Evolutionary conservation across 139 green algal species (phyloP), one percentile per base, ranked within the genome.

Genomic region (Picochlorum sp.): DNA sequence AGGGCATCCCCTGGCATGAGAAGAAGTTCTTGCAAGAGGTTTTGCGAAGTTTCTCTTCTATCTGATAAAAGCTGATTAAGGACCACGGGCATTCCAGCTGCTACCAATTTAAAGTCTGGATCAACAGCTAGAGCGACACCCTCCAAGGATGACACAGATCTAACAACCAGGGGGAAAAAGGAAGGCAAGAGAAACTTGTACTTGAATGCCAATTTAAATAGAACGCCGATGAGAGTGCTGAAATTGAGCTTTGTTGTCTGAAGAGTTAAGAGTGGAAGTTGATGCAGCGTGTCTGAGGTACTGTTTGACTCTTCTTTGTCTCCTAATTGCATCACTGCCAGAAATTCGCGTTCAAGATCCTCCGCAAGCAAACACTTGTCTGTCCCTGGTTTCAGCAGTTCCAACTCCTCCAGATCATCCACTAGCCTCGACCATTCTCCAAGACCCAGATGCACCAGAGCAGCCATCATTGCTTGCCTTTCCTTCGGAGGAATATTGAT

Each of bases 391-490:
- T 85, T 73, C 68, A 95, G 72, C 60, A 95, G 93, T 61, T 87
- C 71, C 16, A 96, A 73, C 22, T 67, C 73, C 71, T 95, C 91
- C 81, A 96, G 95, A 78, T 98, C 91, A 2, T 64, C 45, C 55
- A 87, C 90, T 88, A 98, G 94, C 24, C 81, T 32, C 43, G 57
- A 22, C 50, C 73, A 83, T 39, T 83, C 72, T 16, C 85, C 59
- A 67, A 97, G 94, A 37, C 96, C 91, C 25, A 97, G 75, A 78
- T 98, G 92, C 31, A 96, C 86, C 35, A 98, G 80, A 54, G 95
- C 89, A 7, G 72, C 76, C 59, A 98, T 97, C 79, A 98, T 93
- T 41, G 90, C 88, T 59, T 89, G 65, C 5, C 71, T 56, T 25
- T 77, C 39, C 37, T 54, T 14, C 1, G 33, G 16, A 5, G 41